Base-by-base conservation (phyloP, 176 grass and related monocot genomes). In the Eleusine coracana region DNA sequence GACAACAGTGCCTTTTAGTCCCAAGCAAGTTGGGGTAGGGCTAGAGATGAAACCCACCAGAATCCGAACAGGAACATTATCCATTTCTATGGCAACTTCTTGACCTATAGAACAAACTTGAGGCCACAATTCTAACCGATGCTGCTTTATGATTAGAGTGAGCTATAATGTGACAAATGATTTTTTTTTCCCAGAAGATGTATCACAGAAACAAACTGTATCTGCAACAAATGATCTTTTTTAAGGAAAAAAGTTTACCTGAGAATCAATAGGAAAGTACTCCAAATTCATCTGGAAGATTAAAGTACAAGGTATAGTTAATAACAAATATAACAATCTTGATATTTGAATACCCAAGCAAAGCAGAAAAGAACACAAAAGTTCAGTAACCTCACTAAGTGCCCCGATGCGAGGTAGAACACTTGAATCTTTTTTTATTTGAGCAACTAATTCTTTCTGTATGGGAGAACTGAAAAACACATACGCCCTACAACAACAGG, bases 181-280 rank as follows among this genome's bases (percentile, higher is more conserved):
- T 42, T 71, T 42, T 74, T 42, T 74, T 71, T 34, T 34, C 23
- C 13, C 21, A 50, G 65, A 82, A 65, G 36, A n/a, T 68, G 40
- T 76, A 76, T 71, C 20, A 76, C 12, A 81, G 16, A 23, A 56
- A 76, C 17, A 84, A 54, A 74, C 17, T 39, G 11, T 52, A 72
- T 50, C 28, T 45, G 45, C 71, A 78, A 63, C 44, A 7, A 17
- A 81, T 44, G 1, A 38, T 71, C 55, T 69, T 81, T 54, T 38
- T 37, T n/a, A 54, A 66, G 36, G 8, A 65, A 72, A 72, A 63
- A 75, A 76, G 66, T 51, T 95, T 98, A 98, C 96, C 96, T 98
- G 96, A 51, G 88, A 93, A 89, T 98, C 96, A 85, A 98, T 93
- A 79, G 96, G 79, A 88, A 98, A 98, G 68, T 98, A 98, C 82